Base-by-base conservation (phyloP, 176 grass and related monocot species). In the Areca catechu region DNA sequence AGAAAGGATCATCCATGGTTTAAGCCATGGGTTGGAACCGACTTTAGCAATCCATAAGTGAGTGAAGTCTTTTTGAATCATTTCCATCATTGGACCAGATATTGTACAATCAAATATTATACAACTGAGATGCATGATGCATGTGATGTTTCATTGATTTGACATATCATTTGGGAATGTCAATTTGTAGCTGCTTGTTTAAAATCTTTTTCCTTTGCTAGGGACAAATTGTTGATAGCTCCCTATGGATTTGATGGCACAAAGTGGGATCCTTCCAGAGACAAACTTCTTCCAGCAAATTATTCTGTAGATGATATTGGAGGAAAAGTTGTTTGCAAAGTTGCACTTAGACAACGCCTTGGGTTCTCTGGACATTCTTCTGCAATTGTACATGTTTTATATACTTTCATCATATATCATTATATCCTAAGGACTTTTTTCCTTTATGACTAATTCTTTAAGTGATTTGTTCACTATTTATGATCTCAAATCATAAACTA, bases 281-380 rank as follows among this genome's bases (percentile, higher is more conserved):
- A 86, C 24, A 74, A 74, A 54, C 69, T 74, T 56, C 68, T 86
- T 66, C 78, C 78, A 70, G 48, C 10, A 37, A 19, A 27, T 67
- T 86, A 86, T 70, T 86, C 74, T 49, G 54, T 58, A 16, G 60
- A 78, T 78, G 63, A 82, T 69, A 75, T 74, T 51, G 70, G 74
- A 65, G 74, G 74, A 49, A 86, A 82, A 73, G 47, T 16, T 43
- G 48, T 66, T 82, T 86, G 78, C 57, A 78, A 28, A 78, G 27
- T 63, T 56, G 66, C 79, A 75, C 74, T 87, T 65, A 53, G 56
- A 67, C 20, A 48, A 16, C 51, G 50, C 57, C 29, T 86, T 55
- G 61, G 63, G n/a, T 73, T 74, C 22, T 22, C 4, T 4, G 22
- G 57, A 72, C 22, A 16, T 59, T 20, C 74, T 3, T 74, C 77